phyloP scores from a whole-genome alignment of 2,329 filamentous ascomycete species.

The Fusarium verticillioides region DNA sequence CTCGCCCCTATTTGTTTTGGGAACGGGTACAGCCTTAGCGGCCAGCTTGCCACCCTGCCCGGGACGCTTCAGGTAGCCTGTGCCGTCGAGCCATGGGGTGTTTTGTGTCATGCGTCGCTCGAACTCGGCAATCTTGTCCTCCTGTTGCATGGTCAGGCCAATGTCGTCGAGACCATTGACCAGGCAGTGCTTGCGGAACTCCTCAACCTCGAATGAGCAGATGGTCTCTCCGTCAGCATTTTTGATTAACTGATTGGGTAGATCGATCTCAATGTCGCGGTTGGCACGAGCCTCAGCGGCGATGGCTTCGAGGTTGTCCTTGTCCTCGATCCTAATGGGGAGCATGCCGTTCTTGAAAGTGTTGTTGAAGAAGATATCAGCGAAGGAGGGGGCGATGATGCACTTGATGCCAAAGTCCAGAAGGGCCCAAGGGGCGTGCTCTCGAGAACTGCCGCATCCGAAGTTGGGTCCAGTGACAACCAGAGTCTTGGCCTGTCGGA shows the following conservation, averaged over 20 bases:
- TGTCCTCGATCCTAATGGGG: constrained; percentile 79
- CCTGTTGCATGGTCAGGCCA: constrained; percentile 90
- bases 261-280: constrained; percentile 87
- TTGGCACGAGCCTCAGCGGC: constrained; percentile 82
- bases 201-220: constrained; percentile 85
- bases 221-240: constrained; percentile 78
- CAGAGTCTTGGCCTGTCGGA: constrained; percentile 85
- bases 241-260: constrained; percentile 85
- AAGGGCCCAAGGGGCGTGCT: constrained; percentile 97
- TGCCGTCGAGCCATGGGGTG: constrained; percentile 93
- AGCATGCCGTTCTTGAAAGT: constrained; percentile 99
- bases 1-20: constrained; percentile 89
- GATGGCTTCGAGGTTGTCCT: constrained; percentile 73
- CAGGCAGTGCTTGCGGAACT: constrained; percentile 94
- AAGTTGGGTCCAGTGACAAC: constrained; percentile 95
- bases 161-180: constrained; percentile 96
- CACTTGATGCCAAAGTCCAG: constrained; percentile 96
- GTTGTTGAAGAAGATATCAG: constrained; percentile 96
- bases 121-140: constrained; percentile 86
- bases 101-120: constrained; percentile 80
- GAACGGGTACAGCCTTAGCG: constrained; percentile 74
- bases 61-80: constrained; percentile 76
- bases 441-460: constrained; percentile 90
- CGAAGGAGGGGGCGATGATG: constrained; percentile 85
- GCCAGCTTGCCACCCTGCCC: constrained; percentile 66